Evolutionary conservation across 2,329 filamentous ascomycete genomes (phyloP).

Genomic region (Didymella exigua): DNA sequence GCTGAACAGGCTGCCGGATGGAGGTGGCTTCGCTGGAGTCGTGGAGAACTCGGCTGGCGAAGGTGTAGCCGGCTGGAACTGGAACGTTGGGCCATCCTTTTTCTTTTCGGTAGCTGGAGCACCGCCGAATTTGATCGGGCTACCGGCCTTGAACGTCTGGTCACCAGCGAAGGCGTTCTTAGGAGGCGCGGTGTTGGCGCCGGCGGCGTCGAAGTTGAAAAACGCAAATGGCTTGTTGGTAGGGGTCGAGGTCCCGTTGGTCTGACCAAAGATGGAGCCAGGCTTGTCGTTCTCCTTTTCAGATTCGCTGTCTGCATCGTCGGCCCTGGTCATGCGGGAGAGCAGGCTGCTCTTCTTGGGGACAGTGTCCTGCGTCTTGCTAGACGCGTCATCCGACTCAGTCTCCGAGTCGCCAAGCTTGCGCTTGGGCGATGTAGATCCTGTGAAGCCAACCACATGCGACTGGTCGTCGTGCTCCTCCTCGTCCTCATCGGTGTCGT

Average conservation of each 20-base stretch:
- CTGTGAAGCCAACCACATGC: constrained; percentile 20
- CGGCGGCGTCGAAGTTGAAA: constrained; percentile 41
- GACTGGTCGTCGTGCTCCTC: constrained; percentile 22
- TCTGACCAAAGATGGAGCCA: constrained; percentile 24
- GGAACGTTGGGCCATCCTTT: constrained; percentile 30
- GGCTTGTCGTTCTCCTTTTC: constrained; percentile 32
- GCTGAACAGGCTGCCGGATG: constrained; percentile 27
- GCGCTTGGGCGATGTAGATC: constrained; percentile 31
- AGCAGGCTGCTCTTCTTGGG: constrained; percentile 29
- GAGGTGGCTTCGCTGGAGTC: constrained; percentile 35
- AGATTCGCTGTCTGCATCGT: constrained; percentile 25
- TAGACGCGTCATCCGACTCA: constrained; percentile 32
- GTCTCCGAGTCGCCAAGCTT: constrained; percentile 32
- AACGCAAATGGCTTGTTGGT: constrained; percentile 30
- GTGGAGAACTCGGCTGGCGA: constrained; percentile 34
- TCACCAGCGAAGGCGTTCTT: constrained; percentile 42
- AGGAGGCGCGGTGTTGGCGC: constrained; percentile 34
- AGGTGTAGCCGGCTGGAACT: constrained; percentile 36
- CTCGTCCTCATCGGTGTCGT: constrained; percentile 36
- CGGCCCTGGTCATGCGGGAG: constrained; percentile 37
- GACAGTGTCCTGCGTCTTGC: constrained; percentile 27
- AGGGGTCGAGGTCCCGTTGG: constrained; percentile 37
- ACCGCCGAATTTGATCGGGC: constrained; percentile 44
- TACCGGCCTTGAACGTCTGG: constrained; percentile 46
- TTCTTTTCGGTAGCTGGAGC: constrained; percentile 30